phyloP scores from a whole-genome alignment of 768 basidiomycete species.

The Lactarius akahatsu region DNA sequence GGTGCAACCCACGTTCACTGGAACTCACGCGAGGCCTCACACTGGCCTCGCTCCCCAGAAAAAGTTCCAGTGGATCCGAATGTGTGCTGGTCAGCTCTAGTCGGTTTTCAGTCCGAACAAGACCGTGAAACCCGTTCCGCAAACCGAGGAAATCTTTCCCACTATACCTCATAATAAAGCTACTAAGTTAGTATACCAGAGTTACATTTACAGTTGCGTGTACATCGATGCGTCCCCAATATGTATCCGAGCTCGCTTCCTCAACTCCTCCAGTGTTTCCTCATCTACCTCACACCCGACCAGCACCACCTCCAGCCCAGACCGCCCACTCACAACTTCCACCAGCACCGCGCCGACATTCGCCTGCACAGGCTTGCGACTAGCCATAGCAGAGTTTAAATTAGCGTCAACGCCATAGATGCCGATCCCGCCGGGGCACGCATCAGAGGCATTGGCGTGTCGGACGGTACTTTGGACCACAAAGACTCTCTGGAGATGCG shows the following conservation, averaged over 20 bases:
- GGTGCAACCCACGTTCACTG: too few relatives aligned
- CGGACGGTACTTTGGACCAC: not conserved
- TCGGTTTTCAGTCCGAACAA: too few relatives aligned
- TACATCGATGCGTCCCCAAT: slow-evolving; percentile 15
- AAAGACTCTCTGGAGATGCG: slow-evolving; percentile 16
- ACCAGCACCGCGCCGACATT: slow-evolving; percentile 9
- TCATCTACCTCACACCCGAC: slow-evolving; percentile 14
- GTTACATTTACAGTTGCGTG: not conserved
- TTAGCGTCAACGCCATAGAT: not conserved
- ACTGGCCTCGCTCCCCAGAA: too few relatives aligned
- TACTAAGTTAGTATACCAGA: too few relatives aligned
- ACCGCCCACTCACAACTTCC: not conserved
- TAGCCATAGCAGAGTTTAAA: not conserved
- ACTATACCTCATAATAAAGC: too few relatives aligned
- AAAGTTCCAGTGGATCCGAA: too few relatives aligned
- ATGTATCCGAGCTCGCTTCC: slow-evolving; percentile 6
- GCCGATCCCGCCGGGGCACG: not conserved
- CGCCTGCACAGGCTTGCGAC: not conserved
- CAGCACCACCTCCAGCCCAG: slow-evolving; percentile 14
- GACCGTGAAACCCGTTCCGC: too few relatives aligned
- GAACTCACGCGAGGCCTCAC: too few relatives aligned
- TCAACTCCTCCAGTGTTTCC: not conserved
- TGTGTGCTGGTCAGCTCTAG: too few relatives aligned
- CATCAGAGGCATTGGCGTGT: too few relatives aligned
- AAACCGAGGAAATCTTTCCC: too few relatives aligned